A percentile compares a stretch with the other conserved stretches of the same genome.
These are phyloP conservation scores for Cymodocea nodosa DNA, from an alignment of 116 monocot species.

Conservation along the genomic window DNA sequence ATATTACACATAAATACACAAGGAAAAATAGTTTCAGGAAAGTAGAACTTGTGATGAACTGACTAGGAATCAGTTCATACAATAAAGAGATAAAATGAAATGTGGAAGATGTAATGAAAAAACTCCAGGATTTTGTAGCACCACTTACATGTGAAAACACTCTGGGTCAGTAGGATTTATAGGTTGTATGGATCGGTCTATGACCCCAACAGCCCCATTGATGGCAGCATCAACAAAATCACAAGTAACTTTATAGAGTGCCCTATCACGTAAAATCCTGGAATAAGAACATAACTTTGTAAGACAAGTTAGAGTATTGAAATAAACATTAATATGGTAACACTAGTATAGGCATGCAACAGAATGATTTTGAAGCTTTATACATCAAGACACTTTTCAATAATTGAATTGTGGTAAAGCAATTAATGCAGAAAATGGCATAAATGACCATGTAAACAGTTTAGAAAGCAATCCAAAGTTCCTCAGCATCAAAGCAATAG, in stretches of 20 bases:
- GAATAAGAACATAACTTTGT: constrained; percentile 2
- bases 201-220: constrained; percentile 93
- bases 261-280: constrained; percentile 91
- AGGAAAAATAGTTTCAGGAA: not conserved
- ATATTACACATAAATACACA: too few species aligned
- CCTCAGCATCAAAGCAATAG: too few species aligned
- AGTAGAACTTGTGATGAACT: too few species aligned
- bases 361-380: too few species aligned
- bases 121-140: not conserved
- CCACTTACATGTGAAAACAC: constrained; percentile 95
- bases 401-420: too few species aligned
- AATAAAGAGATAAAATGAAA: too few species aligned
- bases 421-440: too few species aligned
- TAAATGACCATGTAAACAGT: too few species aligned
- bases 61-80: not conserved
- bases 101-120: not conserved
- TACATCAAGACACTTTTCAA: not conserved
- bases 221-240: constrained; percentile 98
- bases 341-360: too few species aligned
- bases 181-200: constrained; percentile 84
- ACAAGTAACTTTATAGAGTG: constrained; percentile 95
- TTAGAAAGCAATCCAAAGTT: too few species aligned
- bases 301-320: not conserved
- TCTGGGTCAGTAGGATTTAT: constrained; percentile 99
- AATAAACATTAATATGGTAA: not conserved